Conservation (phyloP, 2,329 filamentous ascomycete species). For the Raffaelea arxii region DNA sequence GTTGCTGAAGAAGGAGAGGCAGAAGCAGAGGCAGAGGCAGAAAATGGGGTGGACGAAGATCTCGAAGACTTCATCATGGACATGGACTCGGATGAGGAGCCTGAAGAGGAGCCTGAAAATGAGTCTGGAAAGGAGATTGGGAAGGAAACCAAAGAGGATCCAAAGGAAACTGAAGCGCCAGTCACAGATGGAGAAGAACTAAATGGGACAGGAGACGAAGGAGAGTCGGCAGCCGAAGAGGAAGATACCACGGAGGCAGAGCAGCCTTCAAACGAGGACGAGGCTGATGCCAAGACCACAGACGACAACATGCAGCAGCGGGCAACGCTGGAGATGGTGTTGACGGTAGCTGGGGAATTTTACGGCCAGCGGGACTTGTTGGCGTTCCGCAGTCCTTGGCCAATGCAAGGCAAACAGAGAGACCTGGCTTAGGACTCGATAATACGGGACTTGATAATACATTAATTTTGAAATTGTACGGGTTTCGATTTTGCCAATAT, state of each 20-base stretch:
- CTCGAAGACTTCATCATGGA: not conserved
- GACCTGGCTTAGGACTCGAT: no score
- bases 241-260: constrained; percentile 4
- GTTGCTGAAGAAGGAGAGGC: constrained; percentile 13
- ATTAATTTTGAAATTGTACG: no score
- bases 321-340: constrained; percentile 83
- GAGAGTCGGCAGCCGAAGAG: constrained; percentile 12
- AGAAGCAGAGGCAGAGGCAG: constrained; percentile 23
- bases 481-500: no score
- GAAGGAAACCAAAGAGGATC: not conserved
- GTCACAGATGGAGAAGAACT: not conserved
- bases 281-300: constrained; percentile 8
- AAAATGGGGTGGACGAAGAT: constrained; percentile 16
- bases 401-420: not conserved
- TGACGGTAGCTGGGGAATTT: constrained; percentile 77
- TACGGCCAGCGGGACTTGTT: constrained; percentile 85
- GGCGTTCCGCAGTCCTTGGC: constrained; percentile 55
- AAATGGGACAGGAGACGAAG: constrained; percentile 16
- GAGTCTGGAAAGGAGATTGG: not conserved
- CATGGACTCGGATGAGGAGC: constrained; percentile 3
- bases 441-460: no score
- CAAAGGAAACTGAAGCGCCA: not conserved
- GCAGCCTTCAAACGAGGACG: constrained; percentile 11
- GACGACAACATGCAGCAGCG: constrained; percentile 42
- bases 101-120: constrained; percentile 2